Base-by-base conservation (phyloP, 371 early-diverging fungal species). In the Mortierella sp. region DNA sequence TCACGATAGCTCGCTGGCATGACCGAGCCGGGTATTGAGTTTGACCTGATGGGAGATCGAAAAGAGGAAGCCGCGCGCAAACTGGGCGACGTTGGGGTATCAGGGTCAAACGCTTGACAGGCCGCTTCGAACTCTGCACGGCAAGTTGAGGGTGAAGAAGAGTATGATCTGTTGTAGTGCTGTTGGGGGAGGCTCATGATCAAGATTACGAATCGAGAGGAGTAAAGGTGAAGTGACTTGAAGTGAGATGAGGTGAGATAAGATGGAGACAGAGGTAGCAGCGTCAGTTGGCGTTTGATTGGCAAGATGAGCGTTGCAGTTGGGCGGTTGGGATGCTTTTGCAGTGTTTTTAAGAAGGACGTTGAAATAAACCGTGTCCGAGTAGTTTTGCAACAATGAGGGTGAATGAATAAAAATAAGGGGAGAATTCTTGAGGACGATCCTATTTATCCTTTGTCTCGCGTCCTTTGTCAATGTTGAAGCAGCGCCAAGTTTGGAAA, bases 1-100 rank as follows among this genome's bases (percentile, higher is more conserved):
- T 70, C 71, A 11, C 62, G 64, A 41, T 28, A 58, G 42, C 48
- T 57, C 17, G 64, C 23, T 12, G 64, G 42, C 44, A 62, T 56
- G 1, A 31, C 37, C 19, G 68, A 34, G 3, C 47, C 19, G 15
- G 47, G 46, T 3, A 26, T n/a, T 19, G 71, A 30, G 46, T 30
- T 32, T 1, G 47, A 26, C n/a, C 34, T 27, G 27, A 4, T 46
- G 27, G 48, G 51, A 1, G 66, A 47, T 48, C 3, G 49, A 30
- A 37, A 34, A 34, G 46, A 57, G 19, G 32, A 28, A 0, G 37
- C 17, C 4, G 50, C 28, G 26, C 11, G 50, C 26, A 27, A 28
- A 19, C 21, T 41, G n/a, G 60, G 31, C n/a, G 49, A 60, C 15
- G 23, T 31, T 23, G 48, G 6, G 4, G 56, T 41, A 9, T 17